Percentiles rank a stretch among this genome's conserved stretches.
Evolutionary conservation across 2,329 filamentous ascomycete genomes (phyloP).

Genomic region (Xylariaceae sp.): DNA sequence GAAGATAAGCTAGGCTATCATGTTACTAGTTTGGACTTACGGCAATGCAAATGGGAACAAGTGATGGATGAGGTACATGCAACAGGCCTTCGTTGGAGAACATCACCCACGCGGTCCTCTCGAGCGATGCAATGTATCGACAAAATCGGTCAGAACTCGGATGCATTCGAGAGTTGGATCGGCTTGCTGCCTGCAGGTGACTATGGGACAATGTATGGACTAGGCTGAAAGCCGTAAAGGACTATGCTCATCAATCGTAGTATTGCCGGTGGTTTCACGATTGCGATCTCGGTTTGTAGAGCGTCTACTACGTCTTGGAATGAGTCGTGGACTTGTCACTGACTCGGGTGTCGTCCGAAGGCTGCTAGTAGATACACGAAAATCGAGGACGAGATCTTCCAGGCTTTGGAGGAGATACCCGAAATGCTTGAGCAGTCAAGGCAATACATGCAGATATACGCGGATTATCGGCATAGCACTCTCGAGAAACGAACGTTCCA

Average conservation of each 20-base stretch:
- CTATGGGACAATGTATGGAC: constrained; percentile 5
- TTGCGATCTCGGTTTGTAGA: constrained; percentile 3
- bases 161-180: constrained; percentile 7
- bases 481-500: constrained; percentile 6
- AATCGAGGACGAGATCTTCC: constrained; percentile 5
- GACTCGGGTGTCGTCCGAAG: background rate
- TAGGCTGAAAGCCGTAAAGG: background rate
- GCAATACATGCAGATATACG: constrained; percentile 6
- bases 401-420: constrained; percentile 7
- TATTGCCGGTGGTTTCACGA: constrained; percentile 5
- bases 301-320: no score
- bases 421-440: constrained; percentile 3
- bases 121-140: constrained; percentile 6
- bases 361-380: constrained; percentile 6
- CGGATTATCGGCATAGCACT: background rate
- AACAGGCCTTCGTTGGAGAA: constrained; percentile 2
- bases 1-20: background rate
- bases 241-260: background rate
- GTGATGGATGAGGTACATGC: constrained; percentile 3
- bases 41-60: constrained; percentile 8
- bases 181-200: constrained; percentile 6
- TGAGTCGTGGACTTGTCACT: background rate
- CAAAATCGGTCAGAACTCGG: constrained; percentile 5
- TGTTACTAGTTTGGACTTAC: background rate
- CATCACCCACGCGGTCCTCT: background rate